Percentiles rank a stretch among this genome's conserved stretches.
Conservation (phyloP, 1,284 basidiomycete species). For the Moesziomyces parantarcticus region DNA sequence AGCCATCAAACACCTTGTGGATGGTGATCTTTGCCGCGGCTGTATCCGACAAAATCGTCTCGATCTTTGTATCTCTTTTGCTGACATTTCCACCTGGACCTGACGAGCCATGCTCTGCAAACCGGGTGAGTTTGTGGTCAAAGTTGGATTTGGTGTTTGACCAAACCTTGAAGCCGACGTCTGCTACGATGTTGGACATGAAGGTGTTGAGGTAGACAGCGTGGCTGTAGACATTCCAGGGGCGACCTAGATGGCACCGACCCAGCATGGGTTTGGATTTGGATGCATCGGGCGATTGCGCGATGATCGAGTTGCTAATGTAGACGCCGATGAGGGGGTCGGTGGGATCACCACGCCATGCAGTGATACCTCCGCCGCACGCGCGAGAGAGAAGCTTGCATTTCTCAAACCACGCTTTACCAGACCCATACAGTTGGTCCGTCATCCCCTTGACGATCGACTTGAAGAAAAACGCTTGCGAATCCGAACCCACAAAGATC, state of each 20-base stretch:
- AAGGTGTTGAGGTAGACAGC: slow-evolving; percentile 27
- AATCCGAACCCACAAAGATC: slow-evolving; percentile 11
- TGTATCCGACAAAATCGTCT: slow-evolving; percentile 12
- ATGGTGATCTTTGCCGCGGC: slow-evolving; percentile 23
- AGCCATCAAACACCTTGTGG: slow-evolving; percentile 17
- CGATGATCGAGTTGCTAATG: slow-evolving; percentile 30
- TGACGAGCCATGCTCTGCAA: slow-evolving; percentile 23
- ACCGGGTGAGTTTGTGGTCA: slow-evolving; percentile 12
- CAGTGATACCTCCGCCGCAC: slow-evolving; percentile 34
- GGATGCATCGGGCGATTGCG: slow-evolving; percentile 14
- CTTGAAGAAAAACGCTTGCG: slow-evolving; percentile 27
- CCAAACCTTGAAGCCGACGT: slow-evolving; percentile 30
- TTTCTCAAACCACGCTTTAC: slow-evolving; percentile 42
- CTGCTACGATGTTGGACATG: slow-evolving; percentile 26
- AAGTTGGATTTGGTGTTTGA: slow-evolving; percentile 9
- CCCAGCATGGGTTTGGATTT: slow-evolving; percentile 3
- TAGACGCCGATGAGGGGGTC: slow-evolving; percentile 26
- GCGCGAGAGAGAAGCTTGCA: slow-evolving; percentile 24
- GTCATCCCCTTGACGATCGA: slow-evolving; percentile 33
- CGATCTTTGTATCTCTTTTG: neutral
- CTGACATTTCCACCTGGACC: slow-evolving; percentile 17
- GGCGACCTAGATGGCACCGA: slow-evolving; percentile 24
- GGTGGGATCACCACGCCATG: slow-evolving; percentile 35
- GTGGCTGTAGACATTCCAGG: slow-evolving; percentile 25
- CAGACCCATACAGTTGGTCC: slow-evolving; percentile 36